A percentile compares a stretch with the other conserved stretches of the same genome.
phyloP scores from a whole-genome alignment of 176 grass and related monocot species.

The Musa acuminata region DNA sequence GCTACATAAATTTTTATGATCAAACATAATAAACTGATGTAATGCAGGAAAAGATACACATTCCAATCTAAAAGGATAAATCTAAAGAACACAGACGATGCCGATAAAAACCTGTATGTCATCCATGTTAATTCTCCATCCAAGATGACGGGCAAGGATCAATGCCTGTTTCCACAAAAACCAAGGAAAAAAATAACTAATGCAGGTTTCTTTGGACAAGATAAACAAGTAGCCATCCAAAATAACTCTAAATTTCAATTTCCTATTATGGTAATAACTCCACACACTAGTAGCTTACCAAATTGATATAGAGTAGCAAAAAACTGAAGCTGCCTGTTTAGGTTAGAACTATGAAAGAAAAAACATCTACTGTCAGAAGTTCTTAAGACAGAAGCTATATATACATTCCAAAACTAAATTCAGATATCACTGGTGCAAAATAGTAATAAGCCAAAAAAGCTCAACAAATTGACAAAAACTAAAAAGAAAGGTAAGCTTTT shows the following conservation, averaged over 20 bases:
- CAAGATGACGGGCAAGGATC: conserved; percentile 78
- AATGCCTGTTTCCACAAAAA: conserved; percentile 44
- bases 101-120: conserved; percentile 49
- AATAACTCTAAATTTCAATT: background rate
- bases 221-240: background rate
- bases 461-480: background rate
- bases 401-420: too few species aligned
- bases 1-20: background rate
- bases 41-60: background rate
- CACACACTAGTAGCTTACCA: background rate
- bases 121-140: conserved; percentile 57
- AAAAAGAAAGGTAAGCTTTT: background rate
- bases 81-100: background rate
- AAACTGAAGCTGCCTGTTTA: background rate
- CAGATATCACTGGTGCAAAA: too few species aligned
- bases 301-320: too few species aligned
- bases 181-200: background rate
- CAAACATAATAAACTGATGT: background rate
- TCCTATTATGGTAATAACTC: background rate
- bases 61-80: background rate
- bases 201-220: too few species aligned
- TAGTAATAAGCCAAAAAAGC: background rate
- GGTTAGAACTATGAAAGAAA: background rate
- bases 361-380: background rate
- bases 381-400: too few species aligned